These are phyloP conservation scores for Penicillium maclennaniae DNA, from an alignment of 495 filamentous ascomycete genomes.

Conservation along the genomic window DNA sequence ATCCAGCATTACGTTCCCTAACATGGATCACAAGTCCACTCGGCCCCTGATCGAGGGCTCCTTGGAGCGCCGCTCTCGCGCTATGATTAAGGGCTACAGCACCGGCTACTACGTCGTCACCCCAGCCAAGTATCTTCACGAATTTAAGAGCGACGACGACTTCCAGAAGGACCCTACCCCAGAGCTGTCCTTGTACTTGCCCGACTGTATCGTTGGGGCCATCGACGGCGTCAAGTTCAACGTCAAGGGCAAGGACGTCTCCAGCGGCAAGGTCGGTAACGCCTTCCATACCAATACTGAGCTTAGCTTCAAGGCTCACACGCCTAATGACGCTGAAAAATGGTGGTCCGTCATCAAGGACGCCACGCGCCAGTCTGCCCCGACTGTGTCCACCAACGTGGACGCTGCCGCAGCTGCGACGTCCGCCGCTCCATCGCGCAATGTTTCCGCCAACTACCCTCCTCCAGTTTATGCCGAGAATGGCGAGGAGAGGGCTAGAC, in stretches of 20 bases:
- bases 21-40: slow-evolving; percentile 78
- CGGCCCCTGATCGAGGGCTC: slow-evolving; percentile 80
- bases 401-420: background rate
- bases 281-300: slow-evolving; percentile 61
- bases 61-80: slow-evolving; percentile 80
- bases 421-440: background rate
- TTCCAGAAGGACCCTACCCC: slow-evolving; percentile 74
- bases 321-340: slow-evolving; percentile 66
- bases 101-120: slow-evolving; percentile 88
- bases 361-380: slow-evolving; percentile 22
- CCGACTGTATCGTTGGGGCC: slow-evolving; percentile 78
- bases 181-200: slow-evolving; percentile 85
- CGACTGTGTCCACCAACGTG: background rate
- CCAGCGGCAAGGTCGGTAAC: slow-evolving; percentile 55
- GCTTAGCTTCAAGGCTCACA: slow-evolving; percentile 68
- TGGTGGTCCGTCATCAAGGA: slow-evolving; percentile 74
- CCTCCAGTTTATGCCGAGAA: slow-evolving; percentile 29
- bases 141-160: slow-evolving; percentile 93
- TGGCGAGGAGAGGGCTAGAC: slow-evolving; percentile 17
- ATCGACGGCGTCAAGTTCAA: slow-evolving; percentile 80
- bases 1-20: slow-evolving; percentile 73
- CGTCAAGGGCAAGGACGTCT: slow-evolving; percentile 88
- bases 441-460: slow-evolving; percentile 16
- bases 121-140: slow-evolving; percentile 79
- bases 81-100: slow-evolving; percentile 72